Base-by-base conservation (phyloP, 345 rosid genomes). In the Diplotaxis tenuifolia region DNA sequence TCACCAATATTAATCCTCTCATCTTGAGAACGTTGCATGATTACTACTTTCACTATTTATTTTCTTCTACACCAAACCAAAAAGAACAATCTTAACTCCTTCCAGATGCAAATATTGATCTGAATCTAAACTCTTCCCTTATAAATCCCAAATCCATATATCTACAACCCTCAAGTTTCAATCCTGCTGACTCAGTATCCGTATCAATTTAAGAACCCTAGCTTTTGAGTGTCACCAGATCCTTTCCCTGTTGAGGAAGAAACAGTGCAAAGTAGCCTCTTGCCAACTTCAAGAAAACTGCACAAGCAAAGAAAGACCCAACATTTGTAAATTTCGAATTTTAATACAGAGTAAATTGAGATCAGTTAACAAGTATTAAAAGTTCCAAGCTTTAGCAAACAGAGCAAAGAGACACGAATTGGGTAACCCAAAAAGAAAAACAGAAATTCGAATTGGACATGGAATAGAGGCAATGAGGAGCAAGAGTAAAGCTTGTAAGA, bases 1-100 rank as follows among this genome's bases (percentile, higher is more conserved):
- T 96, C 99, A 76, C 78, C 84, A 82, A 96, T 79, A 86, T 92
- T 81, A 19, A 89, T 74, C 84, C 98, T 96, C 54, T 88, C 80
- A 78, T 94, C 79, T 82, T 86, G 97, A 78, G 82, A 89, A 61
- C 90, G 88, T 81, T 85, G 96, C 99, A 95, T 95, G 25, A 67
- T 27, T n/a, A 28, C n/a, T n/a, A n/a, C n/a, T n/a, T n/a, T n/a
- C n/a, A n/a, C n/a, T n/a, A n/a, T n/a, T n/a, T n/a, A n/a, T 1
- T 27, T 49, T 6, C 53, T 38, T 27, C 23, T 9, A 64, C 45
- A 66, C 50, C 23, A 22, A 21, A 52, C 19, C 45, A 55, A 32
- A 31, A 29, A 29, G 67, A 63, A 66, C 29, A 75, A 64, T 75
- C n/a, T n/a, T n/a, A 67, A 53, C 40, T 75, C 65, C 34, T 49